Conservation (phyloP, 306 rosid genomes). For the Calophaca sinica region DNA sequence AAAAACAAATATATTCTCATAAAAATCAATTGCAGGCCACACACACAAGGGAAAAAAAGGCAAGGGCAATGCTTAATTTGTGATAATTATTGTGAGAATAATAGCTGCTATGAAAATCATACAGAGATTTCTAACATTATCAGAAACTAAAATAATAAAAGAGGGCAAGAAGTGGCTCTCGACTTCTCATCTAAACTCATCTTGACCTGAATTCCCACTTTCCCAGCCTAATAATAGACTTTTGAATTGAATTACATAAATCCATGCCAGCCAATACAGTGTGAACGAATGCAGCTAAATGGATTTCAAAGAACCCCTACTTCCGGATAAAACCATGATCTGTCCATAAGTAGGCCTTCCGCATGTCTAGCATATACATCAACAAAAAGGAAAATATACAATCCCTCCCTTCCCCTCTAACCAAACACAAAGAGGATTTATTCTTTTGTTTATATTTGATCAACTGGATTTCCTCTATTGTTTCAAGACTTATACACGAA, state of each 20-base stretch:
- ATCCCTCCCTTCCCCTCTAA: background rate
- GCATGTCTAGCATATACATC: background rate
- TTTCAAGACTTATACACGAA: background rate
- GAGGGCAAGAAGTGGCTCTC: background rate
- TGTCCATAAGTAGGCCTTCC: background rate
- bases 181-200: constrained; percentile 19
- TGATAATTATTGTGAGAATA: background rate
- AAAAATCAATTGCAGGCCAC: constrained; percentile 20
- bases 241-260: background rate
- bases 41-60: background rate
- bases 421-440: background rate
- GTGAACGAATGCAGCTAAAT: background rate
- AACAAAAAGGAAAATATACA: background rate
- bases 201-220: constrained; percentile 21
- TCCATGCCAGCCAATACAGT: background rate
- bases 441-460: background rate
- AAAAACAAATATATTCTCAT: background rate
- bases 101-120: background rate
- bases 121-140: background rate
- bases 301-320: background rate
- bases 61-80: constrained; percentile 10
- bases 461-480: constrained; percentile 8
- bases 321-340: constrained; percentile 4
- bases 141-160: background rate
- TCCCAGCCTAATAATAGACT: background rate